These are phyloP conservation scores for Saturnispora dispora DNA, from an alignment of 805 yeast species.

Conservation along the genomic window DNA sequence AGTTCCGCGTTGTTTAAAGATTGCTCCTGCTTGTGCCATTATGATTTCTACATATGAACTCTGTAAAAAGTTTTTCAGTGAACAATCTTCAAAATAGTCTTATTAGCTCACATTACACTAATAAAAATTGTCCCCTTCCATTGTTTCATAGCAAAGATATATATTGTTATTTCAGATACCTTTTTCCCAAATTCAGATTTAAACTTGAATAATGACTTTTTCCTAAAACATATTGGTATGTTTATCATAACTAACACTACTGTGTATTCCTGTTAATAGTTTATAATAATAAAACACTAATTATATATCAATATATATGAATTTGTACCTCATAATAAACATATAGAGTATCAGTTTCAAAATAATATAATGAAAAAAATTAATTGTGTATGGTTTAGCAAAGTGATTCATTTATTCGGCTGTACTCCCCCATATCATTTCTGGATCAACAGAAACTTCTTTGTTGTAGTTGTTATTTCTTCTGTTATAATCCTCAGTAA, in stretches of 20 bases:
- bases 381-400: neutral
- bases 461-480: neutral
- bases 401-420: neutral
- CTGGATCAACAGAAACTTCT: constrained; percentile 7
- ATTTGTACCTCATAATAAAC: neutral
- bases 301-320: neutral
- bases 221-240: neutral
- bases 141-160: neutral
- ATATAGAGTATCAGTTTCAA: neutral
- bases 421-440: constrained; percentile 3
- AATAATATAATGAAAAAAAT: neutral
- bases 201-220: neutral
- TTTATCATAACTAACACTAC: neutral
- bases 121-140: neutral
- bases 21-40: constrained; percentile 96
- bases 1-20: constrained; percentile 76
- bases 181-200: neutral
- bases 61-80: constrained; percentile 53
- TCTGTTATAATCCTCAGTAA: neutral
- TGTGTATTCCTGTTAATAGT: neutral
- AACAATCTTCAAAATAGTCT: constrained; percentile 1
- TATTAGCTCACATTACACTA: neutral
- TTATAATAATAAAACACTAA: neutral
- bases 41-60: constrained; percentile 95
- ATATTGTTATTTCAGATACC: neutral